Evolutionary conservation across 352 stramenopile species (phyloP).

Genomic region (Pythium graminicola): DNA sequence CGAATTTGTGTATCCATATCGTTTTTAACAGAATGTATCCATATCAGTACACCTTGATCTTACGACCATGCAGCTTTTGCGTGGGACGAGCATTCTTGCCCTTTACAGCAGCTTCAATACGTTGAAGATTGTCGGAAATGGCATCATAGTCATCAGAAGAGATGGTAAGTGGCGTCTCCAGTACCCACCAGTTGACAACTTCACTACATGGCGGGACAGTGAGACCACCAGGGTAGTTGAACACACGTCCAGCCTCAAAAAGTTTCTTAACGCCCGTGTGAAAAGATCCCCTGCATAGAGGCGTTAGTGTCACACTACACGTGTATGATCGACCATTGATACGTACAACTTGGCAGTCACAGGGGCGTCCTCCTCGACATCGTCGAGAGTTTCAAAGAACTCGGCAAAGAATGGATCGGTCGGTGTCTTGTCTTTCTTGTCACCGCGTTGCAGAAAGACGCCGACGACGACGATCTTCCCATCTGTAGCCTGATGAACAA

Average conservation of each 20-base stretch:
- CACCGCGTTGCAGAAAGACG: too few species aligned
- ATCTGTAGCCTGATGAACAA: slow-evolving; percentile 29
- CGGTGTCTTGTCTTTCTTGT: slow-evolving; percentile 10
- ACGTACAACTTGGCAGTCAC: slow-evolving; percentile 4
- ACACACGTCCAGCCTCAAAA: slow-evolving; percentile 20
- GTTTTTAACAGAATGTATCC: too few species aligned
- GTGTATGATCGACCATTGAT: slow-evolving; percentile 1
- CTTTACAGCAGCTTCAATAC: slow-evolving; percentile 13
- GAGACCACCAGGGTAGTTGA: slow-evolving; percentile 22
- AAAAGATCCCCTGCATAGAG: too few species aligned
- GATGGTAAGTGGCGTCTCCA: slow-evolving; percentile 14
- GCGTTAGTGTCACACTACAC: too few species aligned
- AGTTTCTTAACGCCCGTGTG: neutral
- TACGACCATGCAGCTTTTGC: too few species aligned
- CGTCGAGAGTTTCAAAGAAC: slow-evolving; percentile 6
- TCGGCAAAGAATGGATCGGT: slow-evolving; percentile 13
- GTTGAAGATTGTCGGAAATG: slow-evolving; percentile 12
- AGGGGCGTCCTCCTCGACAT: slow-evolving; percentile 1
- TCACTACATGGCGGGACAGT: slow-evolving; percentile 27
- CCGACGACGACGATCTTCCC: slow-evolving; percentile 21
- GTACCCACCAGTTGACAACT: slow-evolving; percentile 30
- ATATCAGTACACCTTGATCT: too few species aligned
- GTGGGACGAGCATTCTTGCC: too few species aligned
- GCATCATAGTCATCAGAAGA: slow-evolving; percentile 13
- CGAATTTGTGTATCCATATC: too few species aligned